These are phyloP conservation scores for Linderniella brevidens DNA, from an alignment of 257 asterid genomes.

Conservation along the genomic window DNA sequence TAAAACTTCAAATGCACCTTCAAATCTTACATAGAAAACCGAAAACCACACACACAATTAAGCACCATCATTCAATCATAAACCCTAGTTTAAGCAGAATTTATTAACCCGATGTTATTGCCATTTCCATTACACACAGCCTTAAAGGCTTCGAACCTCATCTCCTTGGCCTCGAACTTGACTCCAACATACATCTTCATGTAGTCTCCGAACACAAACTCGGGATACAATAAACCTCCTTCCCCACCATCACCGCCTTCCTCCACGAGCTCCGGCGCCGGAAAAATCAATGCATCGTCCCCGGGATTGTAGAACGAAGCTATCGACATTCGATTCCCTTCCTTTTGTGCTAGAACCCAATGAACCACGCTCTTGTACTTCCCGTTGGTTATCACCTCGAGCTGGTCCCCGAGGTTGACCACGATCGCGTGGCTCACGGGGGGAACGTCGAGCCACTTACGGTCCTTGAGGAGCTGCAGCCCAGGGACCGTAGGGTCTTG, in stretches of 20 bases:
- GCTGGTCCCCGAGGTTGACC: conserved; percentile 19
- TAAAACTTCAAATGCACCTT: neutral
- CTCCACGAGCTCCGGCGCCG: conserved; percentile 24
- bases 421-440: conserved; percentile 19
- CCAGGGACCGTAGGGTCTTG: conserved; percentile 19
- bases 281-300: conserved; percentile 18
- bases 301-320: conserved; percentile 17
- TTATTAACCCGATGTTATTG: no score
- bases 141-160: conserved; percentile 64
- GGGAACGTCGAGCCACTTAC: conserved; percentile 18
- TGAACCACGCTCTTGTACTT: conserved; percentile 23
- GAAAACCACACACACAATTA: no score
- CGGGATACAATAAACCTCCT: conserved; percentile 29
- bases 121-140: no score
- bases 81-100: no score
- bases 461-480: conserved; percentile 8
- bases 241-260: conserved; percentile 34
- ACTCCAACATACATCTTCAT: conserved; percentile 53
- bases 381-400: conserved; percentile 17
- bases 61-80: no score
- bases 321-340: conserved; percentile 15
- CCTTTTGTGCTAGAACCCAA: conserved; percentile 7
- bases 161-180: conserved; percentile 63
- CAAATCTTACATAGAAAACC: neutral
- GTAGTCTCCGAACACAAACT: conserved; percentile 63